Evolutionary conservation across 176 grass and related monocot genomes (phyloP).

Genomic region (barley (Hordeum vulgare)): MorexV3_pseudomolecules_assembly NC_058522.1:41404353-41404852

Average conservation of each 20-base stretch:
- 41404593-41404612: constrained; percentile 67
- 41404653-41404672: constrained; percentile 83
- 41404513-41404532: constrained; percentile 55
- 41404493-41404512: constrained; percentile 61
- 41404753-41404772: constrained; percentile 81
- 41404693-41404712: constrained; percentile 38
- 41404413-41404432: constrained; percentile 18
- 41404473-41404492: constrained; percentile 35
- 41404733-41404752: constrained; percentile 63
- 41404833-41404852: constrained; percentile 39
- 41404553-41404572: constrained; percentile 57
- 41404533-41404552: constrained; percentile 46
- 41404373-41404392: constrained; percentile 62
- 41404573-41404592: constrained; percentile 53
- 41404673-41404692: constrained; percentile 69
- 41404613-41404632: constrained; percentile 62
- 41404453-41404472: constrained; percentile 38
- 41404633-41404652: constrained; percentile 30
- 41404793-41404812: constrained; percentile 37
- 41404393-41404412: constrained; percentile 57
- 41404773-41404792: constrained; percentile 47
- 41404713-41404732: constrained; percentile 58
- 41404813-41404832: constrained; percentile 47
- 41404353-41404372: constrained; percentile 62
- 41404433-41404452: constrained; percentile 46